phyloP scores from a whole-genome alignment of 257 asterid species.

The Leptodermis oblonga region DNA sequence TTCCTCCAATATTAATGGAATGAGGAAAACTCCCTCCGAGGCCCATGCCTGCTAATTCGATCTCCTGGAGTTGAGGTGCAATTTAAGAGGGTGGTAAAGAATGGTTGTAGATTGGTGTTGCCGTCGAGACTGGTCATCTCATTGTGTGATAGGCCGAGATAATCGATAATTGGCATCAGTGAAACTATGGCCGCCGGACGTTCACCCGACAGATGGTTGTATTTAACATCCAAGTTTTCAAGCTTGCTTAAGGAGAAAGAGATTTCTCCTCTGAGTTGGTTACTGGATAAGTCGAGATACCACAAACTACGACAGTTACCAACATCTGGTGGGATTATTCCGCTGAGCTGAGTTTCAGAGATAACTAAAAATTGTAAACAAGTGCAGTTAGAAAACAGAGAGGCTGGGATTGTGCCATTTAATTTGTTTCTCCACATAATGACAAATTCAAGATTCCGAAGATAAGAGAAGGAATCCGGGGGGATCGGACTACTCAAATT shows the following conservation, averaged over 20 bases:
- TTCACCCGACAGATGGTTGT: constrained; percentile 37
- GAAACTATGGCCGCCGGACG: constrained; percentile 32
- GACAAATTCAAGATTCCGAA: no score
- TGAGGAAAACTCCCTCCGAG: no score
- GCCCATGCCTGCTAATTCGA: no score
- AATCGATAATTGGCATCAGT: constrained; percentile 13
- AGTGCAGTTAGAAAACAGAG: constrained; percentile 44
- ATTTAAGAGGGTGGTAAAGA: constrained; percentile 34
- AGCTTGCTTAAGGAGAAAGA: constrained; percentile 32
- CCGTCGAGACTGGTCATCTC: constrained; percentile 37
- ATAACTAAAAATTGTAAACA: constrained; percentile 30
- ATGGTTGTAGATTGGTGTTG: constrained; percentile 43
- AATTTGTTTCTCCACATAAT: no score
- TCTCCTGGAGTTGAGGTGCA: constrained; percentile 35
- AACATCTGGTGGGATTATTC: constrained; percentile 39
- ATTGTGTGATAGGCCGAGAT: constrained; percentile 41
- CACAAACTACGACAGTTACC: constrained; percentile 32
- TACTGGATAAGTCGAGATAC: constrained; percentile 35
- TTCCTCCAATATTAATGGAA: no score
- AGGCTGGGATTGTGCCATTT: no score
- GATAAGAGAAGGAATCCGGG: no score
- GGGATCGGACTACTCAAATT: no score
- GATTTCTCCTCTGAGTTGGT: constrained; percentile 34
- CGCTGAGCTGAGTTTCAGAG: constrained; percentile 28
- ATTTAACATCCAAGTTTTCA: constrained; percentile 35